Evolutionary conservation across 306 rosid species (phyloP).

Genomic region (Citrullus amarus): DNA sequence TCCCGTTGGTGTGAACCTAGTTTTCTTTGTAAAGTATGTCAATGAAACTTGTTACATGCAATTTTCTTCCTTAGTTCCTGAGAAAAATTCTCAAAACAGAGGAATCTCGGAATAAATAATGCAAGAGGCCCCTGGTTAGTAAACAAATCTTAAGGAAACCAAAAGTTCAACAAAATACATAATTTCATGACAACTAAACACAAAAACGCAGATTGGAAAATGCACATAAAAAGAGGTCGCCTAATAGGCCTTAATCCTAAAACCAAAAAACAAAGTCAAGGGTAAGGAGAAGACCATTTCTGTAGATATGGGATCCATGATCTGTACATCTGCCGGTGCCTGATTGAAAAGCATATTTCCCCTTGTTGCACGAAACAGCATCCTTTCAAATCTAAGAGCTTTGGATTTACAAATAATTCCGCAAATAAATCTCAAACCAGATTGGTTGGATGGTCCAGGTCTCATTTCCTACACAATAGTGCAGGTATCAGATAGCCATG

Average conservation of each 20-base stretch:
- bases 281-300: conserved; percentile 69
- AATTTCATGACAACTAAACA: neutral
- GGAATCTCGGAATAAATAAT: neutral
- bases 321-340: conserved; percentile 69
- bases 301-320: conserved; percentile 78
- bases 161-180: neutral
- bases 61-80: neutral
- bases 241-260: neutral
- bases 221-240: neutral
- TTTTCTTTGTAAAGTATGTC: neutral
- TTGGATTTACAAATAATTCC: conserved; percentile 88
- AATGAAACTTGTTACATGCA: neutral
- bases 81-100: neutral
- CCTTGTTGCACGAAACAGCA: conserved; percentile 95
- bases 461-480: conserved; percentile 54
- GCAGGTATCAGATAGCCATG: conserved; percentile 12
- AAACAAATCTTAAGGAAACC: neutral
- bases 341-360: conserved; percentile 99
- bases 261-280: conserved; percentile 16
- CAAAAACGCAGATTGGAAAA: neutral
- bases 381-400: conserved; percentile 83
- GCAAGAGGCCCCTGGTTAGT: neutral
- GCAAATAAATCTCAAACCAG: conserved; percentile 90
- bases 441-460: conserved; percentile 52
- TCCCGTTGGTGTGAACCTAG: neutral